A percentile compares a stretch with the other conserved stretches of the same genome.
Evolutionary conservation across 805 yeast genomes (phyloP).

Genomic region (Saccharomycopsis amapae): DNA sequence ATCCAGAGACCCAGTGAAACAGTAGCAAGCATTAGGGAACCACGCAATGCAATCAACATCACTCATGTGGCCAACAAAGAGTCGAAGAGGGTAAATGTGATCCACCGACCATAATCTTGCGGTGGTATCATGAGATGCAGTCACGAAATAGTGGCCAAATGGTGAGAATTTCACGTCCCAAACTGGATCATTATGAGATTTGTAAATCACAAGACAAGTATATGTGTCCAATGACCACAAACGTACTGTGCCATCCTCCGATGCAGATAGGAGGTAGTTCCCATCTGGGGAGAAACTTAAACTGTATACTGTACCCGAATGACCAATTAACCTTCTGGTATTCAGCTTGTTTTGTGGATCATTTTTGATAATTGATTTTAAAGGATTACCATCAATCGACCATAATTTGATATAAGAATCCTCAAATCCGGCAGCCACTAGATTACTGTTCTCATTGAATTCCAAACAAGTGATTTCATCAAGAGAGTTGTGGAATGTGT

Average conservation of each 20-base stretch:
- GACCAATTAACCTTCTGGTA: constrained; percentile 64
- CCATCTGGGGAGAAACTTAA: constrained; percentile 87
- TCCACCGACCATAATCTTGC: constrained; percentile 98
- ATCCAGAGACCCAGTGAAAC: constrained; percentile 92
- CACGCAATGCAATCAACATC: constrained; percentile 93
- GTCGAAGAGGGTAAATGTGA: constrained; percentile 91
- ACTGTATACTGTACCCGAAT: constrained; percentile 91
- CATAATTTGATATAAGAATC: constrained; percentile 87
- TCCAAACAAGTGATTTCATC: constrained; percentile 80
- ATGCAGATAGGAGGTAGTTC: constrained; percentile 67
- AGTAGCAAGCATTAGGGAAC: constrained; percentile 94
- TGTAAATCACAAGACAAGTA: constrained; percentile 84
- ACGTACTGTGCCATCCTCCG: constrained; percentile 89
- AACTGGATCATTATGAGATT: constrained; percentile 92
- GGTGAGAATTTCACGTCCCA: constrained; percentile 98
- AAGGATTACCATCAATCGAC: constrained; percentile 87
- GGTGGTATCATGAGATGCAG: constrained; percentile 96
- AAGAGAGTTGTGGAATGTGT: constrained; percentile 93
- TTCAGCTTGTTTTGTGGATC: constrained; percentile 44
- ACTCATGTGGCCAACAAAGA: constrained; percentile 94
- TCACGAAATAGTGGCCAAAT: constrained; percentile 95
- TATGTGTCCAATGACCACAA: constrained; percentile 92
- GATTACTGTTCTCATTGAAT: constrained; percentile 79
- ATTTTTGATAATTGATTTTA: constrained; percentile 51
- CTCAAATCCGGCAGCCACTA: constrained; percentile 91